A percentile compares a stretch with the other conserved stretches of the same genome.
Conservation (phyloP, 2,329 filamentous ascomycete species). For the Neonectria neomacrospora region DNA sequence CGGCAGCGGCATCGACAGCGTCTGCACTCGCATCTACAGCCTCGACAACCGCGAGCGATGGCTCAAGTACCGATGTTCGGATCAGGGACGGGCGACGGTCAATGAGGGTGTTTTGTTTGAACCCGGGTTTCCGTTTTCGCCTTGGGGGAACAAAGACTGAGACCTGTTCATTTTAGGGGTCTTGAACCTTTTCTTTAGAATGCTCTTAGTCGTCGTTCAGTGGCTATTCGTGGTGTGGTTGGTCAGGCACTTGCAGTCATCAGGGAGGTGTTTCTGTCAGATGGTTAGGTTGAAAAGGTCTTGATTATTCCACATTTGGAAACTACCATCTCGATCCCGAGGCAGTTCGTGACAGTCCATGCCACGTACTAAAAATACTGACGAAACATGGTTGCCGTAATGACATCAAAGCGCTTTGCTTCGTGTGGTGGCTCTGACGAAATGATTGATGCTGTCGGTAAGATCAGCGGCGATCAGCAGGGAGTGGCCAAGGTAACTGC, state of each 20-base stretch:
- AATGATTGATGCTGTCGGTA: background rate
- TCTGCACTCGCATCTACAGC: conserved; percentile 8
- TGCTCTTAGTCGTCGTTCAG: background rate
- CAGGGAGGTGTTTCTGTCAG: background rate
- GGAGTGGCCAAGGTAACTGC: background rate
- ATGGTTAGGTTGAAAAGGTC: background rate
- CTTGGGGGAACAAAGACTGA: background rate
- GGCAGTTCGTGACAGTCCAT: background rate
- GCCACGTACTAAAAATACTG: background rate
- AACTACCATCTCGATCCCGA: too few relatives aligned
- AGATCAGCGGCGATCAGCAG: background rate
- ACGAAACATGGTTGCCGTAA: background rate
- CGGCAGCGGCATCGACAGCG: background rate
- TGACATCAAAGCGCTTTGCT: background rate
- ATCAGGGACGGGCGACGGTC: background rate
- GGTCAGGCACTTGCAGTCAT: background rate
- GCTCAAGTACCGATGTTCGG: conserved; percentile 5
- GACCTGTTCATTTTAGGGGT: background rate
- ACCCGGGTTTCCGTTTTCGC: background rate
- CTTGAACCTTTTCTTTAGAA: background rate
- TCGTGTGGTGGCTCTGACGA: background rate
- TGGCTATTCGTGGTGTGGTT: background rate
- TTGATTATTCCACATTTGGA: background rate
- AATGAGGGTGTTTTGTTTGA: background rate
- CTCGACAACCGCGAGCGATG: background rate